A percentile compares a stretch with the other conserved stretches of the same genome.
These are phyloP conservation scores for Russula compacta DNA, from an alignment of 768 basidiomycete genomes.

Conservation along the genomic window DNA sequence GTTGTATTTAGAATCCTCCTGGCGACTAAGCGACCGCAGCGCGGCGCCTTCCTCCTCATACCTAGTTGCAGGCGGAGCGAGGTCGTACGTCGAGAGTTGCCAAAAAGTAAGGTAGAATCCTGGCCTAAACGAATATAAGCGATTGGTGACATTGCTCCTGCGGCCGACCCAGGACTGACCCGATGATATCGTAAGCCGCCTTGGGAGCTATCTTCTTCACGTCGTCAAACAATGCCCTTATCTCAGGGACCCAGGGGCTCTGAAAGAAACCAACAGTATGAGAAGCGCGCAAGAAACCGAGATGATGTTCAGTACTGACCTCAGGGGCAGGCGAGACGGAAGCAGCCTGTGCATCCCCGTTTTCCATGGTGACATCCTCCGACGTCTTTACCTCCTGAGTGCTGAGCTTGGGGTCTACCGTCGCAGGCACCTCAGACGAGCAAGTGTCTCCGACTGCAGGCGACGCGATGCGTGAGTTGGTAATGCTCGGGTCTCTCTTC, in stretches of 20 bases:
- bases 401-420: neutral
- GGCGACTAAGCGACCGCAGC: constrained; percentile 50
- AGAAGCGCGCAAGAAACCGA: neutral
- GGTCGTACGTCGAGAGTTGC: constrained; percentile 89
- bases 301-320: neutral
- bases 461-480: constrained; percentile 54
- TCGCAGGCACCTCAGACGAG: neutral
- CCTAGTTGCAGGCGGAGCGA: constrained; percentile 61
- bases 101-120: constrained; percentile 95
- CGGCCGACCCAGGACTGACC: constrained; percentile 39
- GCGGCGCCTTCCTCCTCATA: constrained; percentile 73
- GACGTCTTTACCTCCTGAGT: constrained; percentile 9
- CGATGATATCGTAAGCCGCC: constrained; percentile 54
- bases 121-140: constrained; percentile 41
- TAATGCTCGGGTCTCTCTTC: constrained; percentile 57
- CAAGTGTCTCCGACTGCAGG: constrained; percentile 33
- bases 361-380: constrained; percentile 46
- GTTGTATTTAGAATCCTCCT: constrained; percentile 56
- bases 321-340: constrained; percentile 8
- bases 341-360: constrained; percentile 29
- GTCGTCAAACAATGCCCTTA: constrained; percentile 66
- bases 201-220: constrained; percentile 63
- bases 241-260: constrained; percentile 75
- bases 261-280: constrained; percentile 22
- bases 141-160: neutral